These are phyloP conservation scores for Alternaria atra DNA, from an alignment of 2,329 filamentous ascomycete genomes.

Conservation along the genomic window DNA sequence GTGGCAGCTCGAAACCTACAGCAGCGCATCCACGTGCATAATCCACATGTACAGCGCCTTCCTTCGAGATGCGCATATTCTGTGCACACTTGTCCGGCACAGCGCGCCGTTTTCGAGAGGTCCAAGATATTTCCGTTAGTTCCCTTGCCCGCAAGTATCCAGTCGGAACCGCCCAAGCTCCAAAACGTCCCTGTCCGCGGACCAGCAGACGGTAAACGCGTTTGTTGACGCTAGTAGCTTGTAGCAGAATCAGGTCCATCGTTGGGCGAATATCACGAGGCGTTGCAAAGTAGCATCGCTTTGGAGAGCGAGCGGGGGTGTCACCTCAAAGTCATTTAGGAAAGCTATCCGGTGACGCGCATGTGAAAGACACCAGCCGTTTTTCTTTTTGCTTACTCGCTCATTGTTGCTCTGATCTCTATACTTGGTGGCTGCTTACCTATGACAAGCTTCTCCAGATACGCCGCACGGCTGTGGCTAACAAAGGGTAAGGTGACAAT, in stretches of 20 bases:
- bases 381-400: conserved; percentile 25
- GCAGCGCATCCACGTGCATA: conserved; percentile 3
- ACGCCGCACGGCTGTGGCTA: conserved; percentile 42
- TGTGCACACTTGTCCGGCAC: conserved; percentile 10
- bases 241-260: conserved; percentile 18
- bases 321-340: conserved; percentile 18
- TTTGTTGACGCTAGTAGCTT: conserved; percentile 21
- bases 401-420: conserved; percentile 22
- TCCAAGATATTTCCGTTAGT: conserved; percentile 8
- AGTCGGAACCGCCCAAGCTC: conserved; percentile 2
- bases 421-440: conserved; percentile 15
- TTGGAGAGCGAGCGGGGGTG: conserved; percentile 16
- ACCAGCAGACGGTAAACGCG: conserved; percentile 12
- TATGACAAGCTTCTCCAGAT: conserved; percentile 46
- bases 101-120: conserved; percentile 16
- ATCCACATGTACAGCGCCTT: neutral
- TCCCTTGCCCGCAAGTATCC: conserved; percentile 2
- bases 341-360: conserved; percentile 25
- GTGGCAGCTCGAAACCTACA: neutral
- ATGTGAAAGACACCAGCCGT: conserved; percentile 29
- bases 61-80: conserved; percentile 2
- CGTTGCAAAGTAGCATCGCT: conserved; percentile 26
- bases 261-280: conserved; percentile 22
- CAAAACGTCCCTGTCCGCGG: neutral
- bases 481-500: conserved; percentile 32